Evolutionary conservation across 495 filamentous ascomycete species (phyloP), one percentile per base, ranked within the genome.

Genomic region (Lichenothelia convexa): DNA sequence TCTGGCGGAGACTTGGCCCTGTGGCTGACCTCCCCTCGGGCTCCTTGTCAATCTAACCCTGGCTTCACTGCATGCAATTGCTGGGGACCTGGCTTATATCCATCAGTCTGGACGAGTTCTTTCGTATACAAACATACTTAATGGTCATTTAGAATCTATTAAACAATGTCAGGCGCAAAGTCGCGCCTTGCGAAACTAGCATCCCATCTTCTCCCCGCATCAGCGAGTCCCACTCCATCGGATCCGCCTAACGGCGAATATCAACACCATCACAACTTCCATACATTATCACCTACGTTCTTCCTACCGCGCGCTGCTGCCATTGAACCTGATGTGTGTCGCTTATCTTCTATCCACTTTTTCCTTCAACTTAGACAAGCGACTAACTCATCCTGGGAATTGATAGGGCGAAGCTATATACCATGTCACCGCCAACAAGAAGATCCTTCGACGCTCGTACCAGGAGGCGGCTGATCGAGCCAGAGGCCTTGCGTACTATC

Each of bases 231-330:
- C 42, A 53, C 59, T 6, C 45, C 58, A 4, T 35, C 48, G 12
- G 48, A 46, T 32, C 48, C 52, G 21, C 40, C 52, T 8, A 41
- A 47, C 3, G 52, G 42, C 34, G 41, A 54, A 5, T 56, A 54
- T 34, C 49, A 67, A 18, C 71, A 75, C 45, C 61, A 48, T 17
- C 51, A 70, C 49, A 72, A 93, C 61, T 62, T 80, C 44, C 80
- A 89, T 51, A 71, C 75, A 8, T 70, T 97, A 13, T 83, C 81
- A 1, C 89, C 89, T 0, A 97, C 91, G 1, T 73, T 70, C 56
- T 95, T 93, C 53, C 68, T 97, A 11, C 77, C 78, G 21, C 73
- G 87, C 35, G 89, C 89, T 19, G 89, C 87, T 3, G 62, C 67
- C 24, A 86, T 97, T 45, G 89, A 97, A 54, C 89, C 89, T 18